Percentiles rank a stretch among this genome's conserved stretches.
These are phyloP conservation scores for Debaryomyces coudertii DNA, from an alignment of 1,139 yeast species.

Conservation along the genomic window DNA sequence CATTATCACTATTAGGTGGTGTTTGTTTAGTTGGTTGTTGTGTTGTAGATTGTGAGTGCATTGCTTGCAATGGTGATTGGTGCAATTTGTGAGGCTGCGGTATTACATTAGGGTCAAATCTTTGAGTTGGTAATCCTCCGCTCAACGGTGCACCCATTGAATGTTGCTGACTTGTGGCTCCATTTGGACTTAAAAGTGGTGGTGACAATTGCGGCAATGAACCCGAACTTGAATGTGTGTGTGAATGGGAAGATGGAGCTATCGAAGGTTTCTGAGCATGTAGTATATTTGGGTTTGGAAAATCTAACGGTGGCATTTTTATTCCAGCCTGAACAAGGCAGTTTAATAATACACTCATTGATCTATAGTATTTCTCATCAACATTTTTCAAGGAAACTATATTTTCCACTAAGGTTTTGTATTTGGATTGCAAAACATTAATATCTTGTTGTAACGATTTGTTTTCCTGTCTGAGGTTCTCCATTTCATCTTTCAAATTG, in stretches of 20 bases:
- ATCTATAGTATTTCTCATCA: constrained; percentile 58
- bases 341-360: constrained; percentile 52
- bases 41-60: background rate
- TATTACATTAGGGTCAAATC: constrained; percentile 1
- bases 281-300: constrained; percentile 46
- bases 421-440: constrained; percentile 53
- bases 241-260: constrained; percentile 7
- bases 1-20: constrained; percentile 10
- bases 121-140: constrained; percentile 1
- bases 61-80: constrained; percentile 9
- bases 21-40: constrained; percentile 9
- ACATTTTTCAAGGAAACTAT: constrained; percentile 56
- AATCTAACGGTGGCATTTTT: constrained; percentile 64
- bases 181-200: constrained; percentile 15
- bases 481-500: constrained; percentile 47
- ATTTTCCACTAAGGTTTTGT: constrained; percentile 65
- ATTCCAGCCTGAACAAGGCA: constrained; percentile 61
- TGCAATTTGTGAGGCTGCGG: constrained; percentile 4
- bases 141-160: background rate
- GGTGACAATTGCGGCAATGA: constrained; percentile 15
- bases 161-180: constrained; percentile 8
- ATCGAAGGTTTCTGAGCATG: constrained; percentile 25
- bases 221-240: constrained; percentile 8
- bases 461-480: constrained; percentile 45
- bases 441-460: constrained; percentile 46